Conservation (phyloP, 176 grass and related monocot genomes). For the Phoenix dactylifera region DNA sequence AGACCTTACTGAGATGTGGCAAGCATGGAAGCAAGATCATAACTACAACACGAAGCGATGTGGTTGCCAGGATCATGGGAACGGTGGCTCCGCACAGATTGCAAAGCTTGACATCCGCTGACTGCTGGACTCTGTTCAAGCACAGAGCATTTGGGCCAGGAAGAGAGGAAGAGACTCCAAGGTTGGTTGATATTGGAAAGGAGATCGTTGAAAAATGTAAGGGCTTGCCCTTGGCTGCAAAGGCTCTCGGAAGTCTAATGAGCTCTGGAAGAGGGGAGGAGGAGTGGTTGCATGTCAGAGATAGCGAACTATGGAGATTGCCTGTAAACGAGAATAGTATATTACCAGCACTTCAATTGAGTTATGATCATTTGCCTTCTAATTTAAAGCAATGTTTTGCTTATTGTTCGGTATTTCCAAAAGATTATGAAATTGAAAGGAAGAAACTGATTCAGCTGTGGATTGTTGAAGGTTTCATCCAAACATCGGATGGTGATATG, state of each 20-base stretch:
- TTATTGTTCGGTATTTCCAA: too few species aligned
- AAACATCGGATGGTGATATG: too few species aligned
- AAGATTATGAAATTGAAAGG: too few species aligned
- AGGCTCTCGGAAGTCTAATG: conserved; percentile 15
- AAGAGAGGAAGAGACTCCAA: not conserved
- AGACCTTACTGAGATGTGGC: too few species aligned
- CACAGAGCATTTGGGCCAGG: not conserved
- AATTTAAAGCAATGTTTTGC: too few species aligned
- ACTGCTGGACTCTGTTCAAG: conserved; percentile 16
- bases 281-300: not conserved
- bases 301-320: too few species aligned
- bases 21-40: conserved; percentile 5
- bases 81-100: not conserved
- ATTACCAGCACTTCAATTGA: too few species aligned
- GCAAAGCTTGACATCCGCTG: not conserved
- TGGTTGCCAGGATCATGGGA: not conserved
- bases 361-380: too few species aligned
- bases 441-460: too few species aligned
- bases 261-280: not conserved
- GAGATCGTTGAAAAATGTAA: conserved; percentile 21
- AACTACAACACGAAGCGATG: conserved; percentile 3
- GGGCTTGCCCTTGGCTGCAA: conserved; percentile 19
- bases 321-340: too few species aligned
- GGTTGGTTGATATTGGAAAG: conserved; percentile 13
- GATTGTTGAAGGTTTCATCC: too few species aligned